Base-by-base conservation (phyloP, 768 basidiomycete genomes). In the Coprinopsis sp. region DNA sequence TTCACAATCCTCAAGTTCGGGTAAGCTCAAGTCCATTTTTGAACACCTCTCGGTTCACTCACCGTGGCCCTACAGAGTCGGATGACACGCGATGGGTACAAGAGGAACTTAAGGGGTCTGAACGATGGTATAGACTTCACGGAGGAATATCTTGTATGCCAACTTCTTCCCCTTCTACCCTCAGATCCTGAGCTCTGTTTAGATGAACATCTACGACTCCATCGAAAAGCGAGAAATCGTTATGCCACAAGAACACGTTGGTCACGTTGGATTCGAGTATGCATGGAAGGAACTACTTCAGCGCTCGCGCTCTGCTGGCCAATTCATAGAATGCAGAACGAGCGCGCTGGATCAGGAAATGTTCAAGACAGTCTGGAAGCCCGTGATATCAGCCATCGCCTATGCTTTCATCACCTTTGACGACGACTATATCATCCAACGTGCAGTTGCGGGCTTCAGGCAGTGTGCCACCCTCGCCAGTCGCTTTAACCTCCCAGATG, bases 231-330 rank as follows among this genome's bases (percentile, higher is more conserved):
- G 83, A 33, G 96, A 99, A 68, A 97, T 99, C 45, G 77, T 98
- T 40, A 87, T 99, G 82, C 95, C 96, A 0, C 93, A 97, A 65
- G 96, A 99, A 56, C 96, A 99, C 58, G 88, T 84, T 7, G 96
- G 95, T 2, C 91, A 91, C 59, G 77, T 95, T 36, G 96, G 96
- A 7, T 99, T 99, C 61, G 96, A 98, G 56, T 96, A 95, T 62
- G 95, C 96, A 14, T 99, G 96, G 96, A 97, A 96, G 62, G 93
- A 97, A 55, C 72, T 99, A 8, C 74, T 97, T 29, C 66, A 83
- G 25, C 79, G 96, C 25, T 82, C 93, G 36, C 76, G 82, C 46
- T 82, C 82, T 60, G 81, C 91, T 50, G 91, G 82, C 37, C 70
- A 78, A 27, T 73, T 82, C 63, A 77, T 94, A 66, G 77, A 82